A percentile compares a stretch with the other conserved stretches of the same genome.
These are phyloP conservation scores for Metschnikowia orientalis DNA, from an alignment of 805 yeast species.

Conservation along the genomic window DNA sequence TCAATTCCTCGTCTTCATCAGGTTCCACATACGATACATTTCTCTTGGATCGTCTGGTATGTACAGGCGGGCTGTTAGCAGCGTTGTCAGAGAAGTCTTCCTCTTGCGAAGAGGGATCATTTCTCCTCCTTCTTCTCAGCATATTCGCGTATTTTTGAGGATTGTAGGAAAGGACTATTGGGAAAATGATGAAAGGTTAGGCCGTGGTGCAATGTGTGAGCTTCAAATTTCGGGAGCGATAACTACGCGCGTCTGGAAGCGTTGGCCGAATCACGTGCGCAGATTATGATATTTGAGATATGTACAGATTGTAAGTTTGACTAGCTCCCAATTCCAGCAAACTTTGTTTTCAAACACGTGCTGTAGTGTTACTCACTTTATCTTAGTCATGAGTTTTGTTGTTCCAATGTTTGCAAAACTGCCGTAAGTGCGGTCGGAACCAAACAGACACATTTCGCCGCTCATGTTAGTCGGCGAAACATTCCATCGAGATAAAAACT, in stretches of 20 bases:
- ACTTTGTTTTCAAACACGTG: too few species aligned
- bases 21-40: slow-evolving; percentile 14
- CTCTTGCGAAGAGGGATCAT: slow-evolving; percentile 10
- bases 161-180: slow-evolving; percentile 15
- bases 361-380: too few species aligned
- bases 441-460: slow-evolving; percentile 44
- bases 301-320: too few species aligned
- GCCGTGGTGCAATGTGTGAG: too few species aligned
- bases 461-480: slow-evolving; percentile 45
- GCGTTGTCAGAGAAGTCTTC: slow-evolving; percentile 5
- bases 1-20: slow-evolving; percentile 8
- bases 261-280: too few species aligned
- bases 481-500: slow-evolving; percentile 55
- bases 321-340: too few species aligned
- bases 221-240: too few species aligned
- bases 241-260: too few species aligned
- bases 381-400: slow-evolving; percentile 15
- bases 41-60: slow-evolving; percentile 11
- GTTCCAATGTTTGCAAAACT: slow-evolving; percentile 1
- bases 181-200: slow-evolving; percentile 8
- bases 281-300: too few species aligned
- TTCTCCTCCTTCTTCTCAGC: slow-evolving; percentile 17
- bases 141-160: slow-evolving; percentile 11
- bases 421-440: slow-evolving; percentile 43
- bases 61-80: slow-evolving; percentile 1